Evolutionary conservation across 2,329 filamentous ascomycete genomes (phyloP), one percentile per base, ranked within the genome.

Genomic region (Talaromyces sp.): DNA sequence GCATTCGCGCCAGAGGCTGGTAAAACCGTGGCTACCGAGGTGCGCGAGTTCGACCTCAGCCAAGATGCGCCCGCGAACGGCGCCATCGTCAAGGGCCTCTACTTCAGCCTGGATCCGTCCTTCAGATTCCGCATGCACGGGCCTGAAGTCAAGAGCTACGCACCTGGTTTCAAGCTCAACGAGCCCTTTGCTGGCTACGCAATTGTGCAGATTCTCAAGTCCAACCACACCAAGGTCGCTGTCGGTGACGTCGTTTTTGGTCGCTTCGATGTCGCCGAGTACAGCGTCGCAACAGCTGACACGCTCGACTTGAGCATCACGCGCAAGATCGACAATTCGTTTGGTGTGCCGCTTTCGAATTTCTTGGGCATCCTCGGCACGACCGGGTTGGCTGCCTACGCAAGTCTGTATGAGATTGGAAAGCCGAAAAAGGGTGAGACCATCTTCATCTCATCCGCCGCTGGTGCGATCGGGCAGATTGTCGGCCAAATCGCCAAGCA

Each of bases 401-500:
- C 84, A 4, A 88, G 84, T 0, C 84, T 91, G 66, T 89, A 90
- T 73, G 86, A 87, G 65, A 90, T 92, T 59, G 89, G 88, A 4
- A 80, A 88, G 78, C 88, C 89, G 29, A 86, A 89, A 79, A 86
- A 88, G 75, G 89, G 88, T 50, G 88, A 92, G 76, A 93, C 89
- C 49, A 90, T 96, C 70, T 91, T 93, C 74, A 82, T 96, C 66
- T 89, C 86, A 61, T 88, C 89, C 3, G 91, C 91, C 0, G 88
- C 87, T 3, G 91, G 91, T 31, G 90, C 90, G 2, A 91, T 96
- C 4, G 91, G 91, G 3, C 88, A 92, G 75, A 73, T 95, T 10
- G 91, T 93, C n/a, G 91, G 90, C 7, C 91, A 95, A 77, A 76
- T 96, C 55, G 90, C 89, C 63, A 93, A 93, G 82, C 85, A 87